Evolutionary conservation across 139 green algal genomes (phyloP), one percentile per base, ranked within the genome.

Genomic region (Coccomyxa sp.): DNA sequence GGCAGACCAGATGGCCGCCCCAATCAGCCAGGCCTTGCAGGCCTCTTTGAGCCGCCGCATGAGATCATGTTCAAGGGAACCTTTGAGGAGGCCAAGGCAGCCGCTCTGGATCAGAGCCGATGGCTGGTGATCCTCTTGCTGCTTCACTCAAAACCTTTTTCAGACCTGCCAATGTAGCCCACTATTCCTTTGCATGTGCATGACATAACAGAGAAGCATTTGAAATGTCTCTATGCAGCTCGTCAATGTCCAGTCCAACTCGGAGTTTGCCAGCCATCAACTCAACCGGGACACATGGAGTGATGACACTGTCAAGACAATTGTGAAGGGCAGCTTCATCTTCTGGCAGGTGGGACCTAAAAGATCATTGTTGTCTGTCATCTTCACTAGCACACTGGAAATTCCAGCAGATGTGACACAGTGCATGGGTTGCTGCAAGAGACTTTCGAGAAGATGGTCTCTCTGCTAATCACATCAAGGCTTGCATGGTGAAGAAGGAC

Each of bases 221-320:
- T 25, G 71, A 57, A 23, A 75, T 82, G 79, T 51, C 21, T 51
- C 67, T 83, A 0, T 82, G 90, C 91, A 98, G 88, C 81, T 98
- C 58, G 77, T 97, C 13, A 98, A 98, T 83, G 63, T 98, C 67
- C 95, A 98, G 86, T 88, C 71, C 58, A 81, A 87, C 38, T 87
- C 80, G 15, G 87, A 98, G 88, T 98, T 98, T 90, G 92, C 91
- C 9, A 90, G 85, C 23, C 90, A 97, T 86, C 84, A 86, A 79
- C 86, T 98, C 0, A 98, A 98, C 86, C 81, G 95, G 9, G 95
- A 98, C 83, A 96, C 92, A 0, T 98, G 95, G 95, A 68, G 82
- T 11, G 82, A 98, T 45, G 79, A 83, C 28, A 83, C 88, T 25
- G 85, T 98, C 32, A 87, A 92, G 71, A 83, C 90, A 60, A 84